A percentile compares a stretch with the other conserved stretches of the same genome.
These are phyloP conservation scores for Pecoramyces ruminantium DNA, from an alignment of 192 early-diverging fungal genomes.

Conservation along the genomic window DNA sequence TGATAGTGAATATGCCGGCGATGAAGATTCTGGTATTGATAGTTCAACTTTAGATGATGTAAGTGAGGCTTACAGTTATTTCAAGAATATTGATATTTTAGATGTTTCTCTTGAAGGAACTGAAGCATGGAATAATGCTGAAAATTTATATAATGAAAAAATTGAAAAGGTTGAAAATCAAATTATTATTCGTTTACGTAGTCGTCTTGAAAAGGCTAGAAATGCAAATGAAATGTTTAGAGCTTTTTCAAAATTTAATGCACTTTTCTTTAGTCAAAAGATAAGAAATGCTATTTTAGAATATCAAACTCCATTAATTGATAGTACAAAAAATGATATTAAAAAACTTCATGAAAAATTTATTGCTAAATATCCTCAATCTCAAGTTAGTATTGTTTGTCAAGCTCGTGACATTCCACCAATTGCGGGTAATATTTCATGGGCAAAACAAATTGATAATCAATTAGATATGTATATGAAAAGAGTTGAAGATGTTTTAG, in stretches of 20 bases:
- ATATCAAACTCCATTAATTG: slow-evolving; percentile 96
- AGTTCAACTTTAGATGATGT: slow-evolving; percentile 78
- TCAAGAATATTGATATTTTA: slow-evolving; percentile 85
- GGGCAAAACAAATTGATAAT: slow-evolving; percentile 93
- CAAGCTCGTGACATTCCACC: slow-evolving; percentile 84
- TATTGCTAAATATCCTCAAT: slow-evolving; percentile 74
- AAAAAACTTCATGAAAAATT: slow-evolving; percentile 87
- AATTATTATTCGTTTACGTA: slow-evolving; percentile 83
- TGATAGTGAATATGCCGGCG: slow-evolving; percentile 27
- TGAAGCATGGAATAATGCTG: slow-evolving; percentile 78
- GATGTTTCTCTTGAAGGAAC: slow-evolving; percentile 87
- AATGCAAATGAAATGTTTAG: slow-evolving; percentile 99
- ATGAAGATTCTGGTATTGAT: slow-evolving; percentile 31
- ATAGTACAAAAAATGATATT: slow-evolving; percentile 97
- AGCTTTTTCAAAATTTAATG: slow-evolving; percentile 99
- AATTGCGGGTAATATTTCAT: slow-evolving; percentile 84
- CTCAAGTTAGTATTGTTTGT: slow-evolving; percentile 75
- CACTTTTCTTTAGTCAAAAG: slow-evolving; percentile 96
- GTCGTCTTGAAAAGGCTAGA: slow-evolving; percentile 82
- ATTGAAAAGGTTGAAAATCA: slow-evolving; percentile 92
- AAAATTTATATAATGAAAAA: slow-evolving; percentile 83
- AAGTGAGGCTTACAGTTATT: slow-evolving; percentile 69
- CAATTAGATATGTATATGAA: slow-evolving; percentile 93
- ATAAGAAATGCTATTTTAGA: slow-evolving; percentile 99
- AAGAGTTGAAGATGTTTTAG: slow-evolving; percentile 93